phyloP scores from a whole-genome alignment of 352 stramenopile species.

The Globisporangium yorkense region DNA sequence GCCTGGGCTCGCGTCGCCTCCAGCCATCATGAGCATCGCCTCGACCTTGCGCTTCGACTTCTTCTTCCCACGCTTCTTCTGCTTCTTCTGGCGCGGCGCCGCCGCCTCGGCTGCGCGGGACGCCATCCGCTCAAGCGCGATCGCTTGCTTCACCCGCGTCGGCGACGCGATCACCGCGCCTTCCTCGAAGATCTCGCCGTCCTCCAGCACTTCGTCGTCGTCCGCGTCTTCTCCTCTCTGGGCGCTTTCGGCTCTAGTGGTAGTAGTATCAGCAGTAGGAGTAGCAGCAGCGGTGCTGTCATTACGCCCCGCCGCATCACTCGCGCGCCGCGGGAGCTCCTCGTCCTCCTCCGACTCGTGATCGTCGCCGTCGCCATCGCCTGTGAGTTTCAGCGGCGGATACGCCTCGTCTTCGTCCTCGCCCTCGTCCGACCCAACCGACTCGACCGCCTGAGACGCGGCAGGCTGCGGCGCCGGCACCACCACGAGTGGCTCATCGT shows the following conservation, averaged over 20 bases:
- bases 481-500: constrained; percentile 30
- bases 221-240: background rate
- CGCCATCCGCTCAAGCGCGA: constrained; percentile 24
- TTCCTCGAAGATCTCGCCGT: constrained; percentile 77
- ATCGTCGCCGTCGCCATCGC: constrained; percentile 3
- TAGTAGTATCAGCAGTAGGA: background rate
- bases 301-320: too few species aligned
- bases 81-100: constrained; percentile 31
- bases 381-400: constrained; percentile 12
- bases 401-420: constrained; percentile 54
- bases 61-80: constrained; percentile 76
- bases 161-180: constrained; percentile 26
- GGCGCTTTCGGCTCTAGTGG: background rate
- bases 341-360: constrained; percentile 32
- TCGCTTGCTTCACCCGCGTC: constrained; percentile 31
- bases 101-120: constrained; percentile 8
- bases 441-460: constrained; percentile 7
- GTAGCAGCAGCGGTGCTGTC: too few species aligned
- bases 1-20: constrained; percentile 3
- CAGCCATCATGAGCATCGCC: constrained; percentile 32
- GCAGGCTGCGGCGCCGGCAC: too few species aligned
- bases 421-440: constrained; percentile 29
- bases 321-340: constrained; percentile 15
- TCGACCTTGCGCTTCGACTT: constrained; percentile 71
- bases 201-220: constrained; percentile 35